Conservation (phyloP, 441 rosid genomes). For the Metrosideros polymorpha region DNA sequence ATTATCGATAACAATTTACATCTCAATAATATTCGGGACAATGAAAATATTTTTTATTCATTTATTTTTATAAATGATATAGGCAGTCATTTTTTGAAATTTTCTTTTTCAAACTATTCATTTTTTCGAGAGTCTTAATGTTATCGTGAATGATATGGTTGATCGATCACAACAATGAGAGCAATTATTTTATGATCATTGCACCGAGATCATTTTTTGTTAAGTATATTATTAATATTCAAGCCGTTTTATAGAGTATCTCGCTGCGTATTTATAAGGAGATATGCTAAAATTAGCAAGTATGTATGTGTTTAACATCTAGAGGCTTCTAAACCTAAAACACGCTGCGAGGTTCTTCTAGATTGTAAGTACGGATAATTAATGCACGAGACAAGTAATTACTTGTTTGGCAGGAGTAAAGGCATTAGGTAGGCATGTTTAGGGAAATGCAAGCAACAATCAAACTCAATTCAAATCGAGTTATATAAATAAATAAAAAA, state of each 20-base stretch:
- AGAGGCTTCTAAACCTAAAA: not conserved
- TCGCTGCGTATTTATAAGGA: not conserved
- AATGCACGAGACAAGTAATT: not conserved
- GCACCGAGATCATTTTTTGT: not conserved
- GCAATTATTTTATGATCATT: not conserved
- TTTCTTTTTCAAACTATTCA: not conserved
- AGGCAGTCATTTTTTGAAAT: not conserved
- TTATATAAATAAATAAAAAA: not conserved
- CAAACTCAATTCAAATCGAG: not conserved
- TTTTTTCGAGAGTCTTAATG: not conserved
- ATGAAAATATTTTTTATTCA: not conserved
- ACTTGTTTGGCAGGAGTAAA: not conserved
- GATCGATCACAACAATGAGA: not conserved
- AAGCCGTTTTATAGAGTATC: not conserved
- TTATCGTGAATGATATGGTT: not conserved
- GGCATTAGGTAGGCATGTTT: not conserved
- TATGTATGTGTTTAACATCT: not conserved
- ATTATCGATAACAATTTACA: fast-evolving
- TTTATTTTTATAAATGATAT: not conserved
- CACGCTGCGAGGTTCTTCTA: not conserved
- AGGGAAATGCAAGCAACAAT: not conserved
- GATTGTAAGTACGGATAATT: not conserved
- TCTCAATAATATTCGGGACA: not conserved
- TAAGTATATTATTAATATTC: not conserved
- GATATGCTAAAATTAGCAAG: not conserved